phyloP scores from a whole-genome alignment of 163 green algal species.

The Prototheca stagnorum region DNA sequence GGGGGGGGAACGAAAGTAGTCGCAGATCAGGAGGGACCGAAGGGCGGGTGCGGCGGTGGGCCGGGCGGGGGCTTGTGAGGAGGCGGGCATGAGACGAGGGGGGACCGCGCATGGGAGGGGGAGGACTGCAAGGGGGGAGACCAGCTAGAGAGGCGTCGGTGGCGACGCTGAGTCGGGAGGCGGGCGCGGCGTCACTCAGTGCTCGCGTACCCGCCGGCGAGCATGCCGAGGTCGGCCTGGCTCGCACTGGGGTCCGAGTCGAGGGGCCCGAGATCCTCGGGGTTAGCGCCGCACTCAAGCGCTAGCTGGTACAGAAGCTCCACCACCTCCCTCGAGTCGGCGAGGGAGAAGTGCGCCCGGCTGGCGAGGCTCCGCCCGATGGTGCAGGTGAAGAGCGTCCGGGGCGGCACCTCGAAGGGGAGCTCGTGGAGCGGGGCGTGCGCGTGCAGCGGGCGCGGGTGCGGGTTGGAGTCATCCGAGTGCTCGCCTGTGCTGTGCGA shows the following conservation, averaged over 20 bases:
- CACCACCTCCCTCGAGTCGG: neutral
- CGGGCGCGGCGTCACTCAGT: too few species aligned
- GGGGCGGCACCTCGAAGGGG: conserved; percentile 36
- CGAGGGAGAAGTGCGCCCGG: conserved; percentile 18
- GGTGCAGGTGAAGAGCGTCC: conserved; percentile 68
- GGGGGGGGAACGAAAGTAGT: too few species aligned
- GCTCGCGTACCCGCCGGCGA: too few species aligned
- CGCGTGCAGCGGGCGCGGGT: neutral
- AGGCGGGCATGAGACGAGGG: neutral
- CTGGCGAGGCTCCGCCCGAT: conserved; percentile 44
- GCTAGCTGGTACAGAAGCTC: conserved; percentile 41
- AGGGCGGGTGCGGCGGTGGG: too few species aligned
- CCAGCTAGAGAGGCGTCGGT: too few species aligned
- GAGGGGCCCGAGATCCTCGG: neutral
- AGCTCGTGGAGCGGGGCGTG: conserved; percentile 2
- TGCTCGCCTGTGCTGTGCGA: too few species aligned
- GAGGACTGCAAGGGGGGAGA: neutral
- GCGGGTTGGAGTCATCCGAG: too few species aligned
- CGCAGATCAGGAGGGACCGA: too few species aligned
- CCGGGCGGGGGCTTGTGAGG: too few species aligned
- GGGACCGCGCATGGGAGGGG: neutral
- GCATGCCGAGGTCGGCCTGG: neutral
- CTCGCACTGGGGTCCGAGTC: neutral
- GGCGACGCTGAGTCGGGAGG: too few species aligned
- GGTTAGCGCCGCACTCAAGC: conserved; percentile 2